Percentiles rank a stretch among this genome's conserved stretches.
phyloP scores from a whole-genome alignment of 2,329 filamentous ascomycete species.

The Pseudogymnoascus sp. region DNA sequence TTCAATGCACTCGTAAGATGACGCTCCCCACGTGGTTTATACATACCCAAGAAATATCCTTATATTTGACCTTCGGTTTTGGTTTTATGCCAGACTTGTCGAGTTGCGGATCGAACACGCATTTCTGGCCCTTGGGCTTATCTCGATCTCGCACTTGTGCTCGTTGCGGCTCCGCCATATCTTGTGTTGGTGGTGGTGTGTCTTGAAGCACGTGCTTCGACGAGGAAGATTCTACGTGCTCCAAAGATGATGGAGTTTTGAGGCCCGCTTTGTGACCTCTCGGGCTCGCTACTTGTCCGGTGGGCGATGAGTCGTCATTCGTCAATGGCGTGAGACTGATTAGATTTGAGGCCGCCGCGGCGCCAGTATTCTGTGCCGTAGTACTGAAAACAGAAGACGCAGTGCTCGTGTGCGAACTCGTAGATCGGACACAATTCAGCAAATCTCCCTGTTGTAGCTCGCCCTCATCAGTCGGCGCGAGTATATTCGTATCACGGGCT shows the following conservation, averaged over 20 bases:
- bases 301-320: conserved; percentile 58
- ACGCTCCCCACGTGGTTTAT: conserved; percentile 46
- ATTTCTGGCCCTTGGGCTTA: conserved; percentile 49
- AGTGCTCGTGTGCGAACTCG: conserved; percentile 64
- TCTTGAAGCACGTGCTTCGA: conserved; percentile 7
- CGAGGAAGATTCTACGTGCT: conserved; percentile 16
- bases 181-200: neutral
- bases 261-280: conserved; percentile 29
- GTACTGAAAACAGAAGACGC: conserved; percentile 64
- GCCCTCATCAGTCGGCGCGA: conserved; percentile 41
- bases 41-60: conserved; percentile 62
- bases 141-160: conserved; percentile 50
- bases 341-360: conserved; percentile 23
- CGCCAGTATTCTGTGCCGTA: conserved; percentile 21
- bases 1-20: conserved; percentile 41
- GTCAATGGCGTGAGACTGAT: conserved; percentile 58
- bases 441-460: conserved; percentile 58
- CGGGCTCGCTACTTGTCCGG: conserved; percentile 49
- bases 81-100: conserved; percentile 40
- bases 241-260: conserved; percentile 31
- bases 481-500: conserved; percentile 20
- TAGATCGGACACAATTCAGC: conserved; percentile 63
- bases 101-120: conserved; percentile 50
- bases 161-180: conserved; percentile 15
- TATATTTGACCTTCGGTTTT: conserved; percentile 54